Conservation (phyloP, 345 rosid species). For the Gossypium thurberi region DNA sequence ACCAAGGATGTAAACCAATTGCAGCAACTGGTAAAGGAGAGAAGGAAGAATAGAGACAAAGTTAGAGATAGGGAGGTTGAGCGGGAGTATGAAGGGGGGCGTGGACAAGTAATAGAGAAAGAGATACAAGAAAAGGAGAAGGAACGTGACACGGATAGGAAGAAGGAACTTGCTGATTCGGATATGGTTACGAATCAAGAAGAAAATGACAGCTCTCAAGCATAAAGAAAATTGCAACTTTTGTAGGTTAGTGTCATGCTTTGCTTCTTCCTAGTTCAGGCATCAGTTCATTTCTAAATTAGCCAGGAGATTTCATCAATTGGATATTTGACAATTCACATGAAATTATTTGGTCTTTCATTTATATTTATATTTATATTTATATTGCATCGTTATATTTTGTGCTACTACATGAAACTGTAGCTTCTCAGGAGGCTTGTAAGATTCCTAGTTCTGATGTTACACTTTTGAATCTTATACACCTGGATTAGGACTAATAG, state of each 20-base stretch:
- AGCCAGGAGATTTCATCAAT: background rate
- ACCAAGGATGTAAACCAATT: constrained; percentile 80
- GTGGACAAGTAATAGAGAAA: constrained; percentile 54
- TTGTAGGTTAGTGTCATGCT: constrained; percentile 35
- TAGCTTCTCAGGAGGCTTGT: constrained; percentile 43
- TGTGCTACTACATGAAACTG: constrained; percentile 27
- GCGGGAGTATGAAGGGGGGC: constrained; percentile 53
- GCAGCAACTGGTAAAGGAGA: constrained; percentile 60
- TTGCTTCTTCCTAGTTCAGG: background rate
- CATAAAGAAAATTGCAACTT: constrained; percentile 49
- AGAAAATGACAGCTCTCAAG: constrained; percentile 35
- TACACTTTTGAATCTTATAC: constrained; percentile 29
- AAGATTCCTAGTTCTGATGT: constrained; percentile 82
- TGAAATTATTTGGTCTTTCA: background rate
- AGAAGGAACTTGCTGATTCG: constrained; percentile 30
- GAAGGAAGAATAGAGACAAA: constrained; percentile 38
- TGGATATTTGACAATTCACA: background rate
- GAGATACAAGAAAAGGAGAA: constrained; percentile 62
- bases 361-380: background rate
- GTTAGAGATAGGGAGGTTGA: constrained; percentile 44
- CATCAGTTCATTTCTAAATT: background rate
- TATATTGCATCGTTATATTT: constrained; percentile 7
- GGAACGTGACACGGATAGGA: constrained; percentile 25
- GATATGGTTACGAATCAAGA: constrained; percentile 48
- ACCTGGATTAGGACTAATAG: too few species aligned